Evolutionary conservation across 176 grass and related monocot species (phyloP), one percentile per base, ranked within the genome.

Genomic region (Alopecurus myosuroides): DNA sequence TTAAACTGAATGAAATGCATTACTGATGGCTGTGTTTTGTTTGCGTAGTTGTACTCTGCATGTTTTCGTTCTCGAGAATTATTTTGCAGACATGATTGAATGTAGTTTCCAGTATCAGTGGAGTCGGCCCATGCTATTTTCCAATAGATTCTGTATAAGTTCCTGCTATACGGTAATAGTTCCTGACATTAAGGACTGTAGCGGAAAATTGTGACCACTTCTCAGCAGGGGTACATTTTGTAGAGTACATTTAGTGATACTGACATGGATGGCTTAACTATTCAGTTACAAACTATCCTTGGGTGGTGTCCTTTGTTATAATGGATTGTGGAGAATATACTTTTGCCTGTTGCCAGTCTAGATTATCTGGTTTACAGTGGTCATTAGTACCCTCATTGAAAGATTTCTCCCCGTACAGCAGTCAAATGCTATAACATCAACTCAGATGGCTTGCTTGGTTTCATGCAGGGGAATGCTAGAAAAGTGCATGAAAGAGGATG

Each of bases 391-490:
- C 28, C n/a, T 48, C 29, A 48, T 60, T 64, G 25, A 58, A 75
- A 80, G 84, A 56, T 75, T 40, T 57, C 44, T 65, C 72, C 25
- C 15, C 17, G 67, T 78, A 28, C 52, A 82, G 13, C 44, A 37
- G 56, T 37, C 4, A 75, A 48, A 33, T 67, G 44, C n/a, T 36
- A 70, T 42, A 61, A 20, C 33, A 66, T 34, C 4, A 0, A 62
- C 53, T 86, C 31, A 64, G 3, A 77, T 74, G 10, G 39, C 82
- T 83, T 90, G 26, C 9, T 88, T 70, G 10, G 45, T 84, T 44
- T 70, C 53, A 85, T 94, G 45, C 88, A 98, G 96, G 96, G 88
- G 50, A 98, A 98, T 91, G 96, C 96, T 85, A 98, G 89, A 92
- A 90, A 90, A 74, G 85, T 98, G 81, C 72, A 90, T 90, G 93